Evolutionary conservation across 805 yeast genomes (phyloP).

Genomic region (Candida nanaspora): DNA sequence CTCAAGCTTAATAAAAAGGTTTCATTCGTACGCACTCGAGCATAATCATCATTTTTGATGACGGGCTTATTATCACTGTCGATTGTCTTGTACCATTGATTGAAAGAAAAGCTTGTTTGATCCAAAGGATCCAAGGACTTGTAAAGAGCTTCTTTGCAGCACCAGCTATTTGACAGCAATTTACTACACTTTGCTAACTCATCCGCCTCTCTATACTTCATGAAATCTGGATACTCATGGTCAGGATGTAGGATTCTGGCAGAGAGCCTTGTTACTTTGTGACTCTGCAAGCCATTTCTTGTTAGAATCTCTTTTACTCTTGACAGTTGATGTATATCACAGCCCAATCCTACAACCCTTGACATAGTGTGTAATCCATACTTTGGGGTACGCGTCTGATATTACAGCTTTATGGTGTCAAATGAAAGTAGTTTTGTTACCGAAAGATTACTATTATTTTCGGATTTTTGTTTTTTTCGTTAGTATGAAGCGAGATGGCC

Average conservation of each 20-base stretch:
- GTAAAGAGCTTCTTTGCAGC: constrained; percentile 66
- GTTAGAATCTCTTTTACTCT: constrained; percentile 39
- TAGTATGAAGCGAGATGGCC: no score
- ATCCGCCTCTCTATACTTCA: constrained; percentile 3
- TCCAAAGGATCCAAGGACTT: constrained; percentile 45
- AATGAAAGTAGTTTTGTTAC: no score
- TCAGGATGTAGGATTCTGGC: constrained; percentile 43
- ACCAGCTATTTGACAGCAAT: constrained; percentile 57
- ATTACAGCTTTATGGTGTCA: no score
- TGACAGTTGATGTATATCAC: constrained; percentile 42
- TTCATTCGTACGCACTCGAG: constrained; percentile 26
- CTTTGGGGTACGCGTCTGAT: neutral
- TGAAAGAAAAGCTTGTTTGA: constrained; percentile 49
- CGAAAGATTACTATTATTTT: no score
- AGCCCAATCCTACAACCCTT: constrained; percentile 43
- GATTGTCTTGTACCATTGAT: constrained; percentile 48
- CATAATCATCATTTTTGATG: constrained; percentile 27
- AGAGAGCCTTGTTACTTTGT: constrained; percentile 31
- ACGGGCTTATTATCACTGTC: constrained; percentile 34
- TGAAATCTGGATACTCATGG: constrained; percentile 32
- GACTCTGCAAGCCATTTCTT: constrained; percentile 26
- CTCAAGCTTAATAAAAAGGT: constrained; percentile 48
- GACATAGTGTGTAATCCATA: constrained; percentile 9
- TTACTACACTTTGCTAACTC: constrained; percentile 23
- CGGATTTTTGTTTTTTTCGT: no score